A percentile compares a stretch with the other conserved stretches of the same genome.
Conservation (phyloP, 192 early-diverging fungal genomes). For the Podila verticillata region DNA sequence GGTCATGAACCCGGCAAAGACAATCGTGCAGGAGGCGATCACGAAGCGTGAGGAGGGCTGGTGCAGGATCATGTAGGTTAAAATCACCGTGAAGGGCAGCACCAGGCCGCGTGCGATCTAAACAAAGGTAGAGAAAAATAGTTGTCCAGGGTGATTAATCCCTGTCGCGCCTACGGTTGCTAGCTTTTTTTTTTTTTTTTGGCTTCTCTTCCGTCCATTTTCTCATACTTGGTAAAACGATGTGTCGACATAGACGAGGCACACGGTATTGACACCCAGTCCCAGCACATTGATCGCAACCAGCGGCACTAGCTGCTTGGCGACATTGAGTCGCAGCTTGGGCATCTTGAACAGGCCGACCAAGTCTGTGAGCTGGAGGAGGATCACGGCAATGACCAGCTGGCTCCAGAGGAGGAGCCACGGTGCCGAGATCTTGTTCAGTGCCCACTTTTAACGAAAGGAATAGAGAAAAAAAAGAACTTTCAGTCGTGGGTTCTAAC, state of each 20-base stretch:
- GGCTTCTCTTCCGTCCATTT: too few species aligned
- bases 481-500: too few species aligned
- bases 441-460: constrained; percentile 56
- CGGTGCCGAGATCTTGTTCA: constrained; percentile 58
- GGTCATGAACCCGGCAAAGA: constrained; percentile 62
- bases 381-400: constrained; percentile 57
- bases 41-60: constrained; percentile 46
- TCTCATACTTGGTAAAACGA: constrained; percentile 63
- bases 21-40: constrained; percentile 51
- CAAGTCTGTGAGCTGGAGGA: constrained; percentile 36
- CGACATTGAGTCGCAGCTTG: constrained; percentile 24
- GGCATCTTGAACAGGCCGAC: constrained; percentile 53
- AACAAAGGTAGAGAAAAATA: not conserved
- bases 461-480: not conserved
- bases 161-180: too few species aligned
- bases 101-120: constrained; percentile 67
- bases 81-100: constrained; percentile 67
- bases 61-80: constrained; percentile 49
- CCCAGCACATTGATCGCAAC: constrained; percentile 64
- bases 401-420: constrained; percentile 65
- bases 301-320: constrained; percentile 47
- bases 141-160: too few species aligned
- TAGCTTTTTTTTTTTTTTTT: too few species aligned
- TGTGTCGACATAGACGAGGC: constrained; percentile 66
- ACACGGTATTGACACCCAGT: constrained; percentile 64